Base-by-base conservation (phyloP, 2,329 filamentous ascomycete genomes). In the Cyclaneusma minus region DNA sequence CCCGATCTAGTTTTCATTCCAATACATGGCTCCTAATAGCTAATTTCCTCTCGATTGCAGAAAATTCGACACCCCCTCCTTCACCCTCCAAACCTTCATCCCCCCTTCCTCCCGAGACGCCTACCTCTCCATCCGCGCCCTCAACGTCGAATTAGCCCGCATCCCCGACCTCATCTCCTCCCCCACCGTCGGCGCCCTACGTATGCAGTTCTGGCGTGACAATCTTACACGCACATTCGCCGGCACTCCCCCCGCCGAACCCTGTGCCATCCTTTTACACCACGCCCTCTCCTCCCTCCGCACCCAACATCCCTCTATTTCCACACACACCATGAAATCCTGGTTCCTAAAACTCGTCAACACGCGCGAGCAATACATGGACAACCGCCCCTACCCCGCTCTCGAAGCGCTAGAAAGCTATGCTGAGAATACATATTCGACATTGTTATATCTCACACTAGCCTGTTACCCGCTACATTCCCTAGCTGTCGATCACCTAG, bases 191-290 rank as follows among this genome's bases (percentile, higher is more conserved):
- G 87, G 83, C 25, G 64, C 75, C 27, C 72, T 95, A 63, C 83
- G 89, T 36, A 76, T 93, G 52, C 82, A 93, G 50, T 95, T 95
- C 59, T 95, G 89, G 81, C 71, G 81, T 25, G 85, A 95, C 41
- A 72, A 81, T 4, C 59, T 98, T 27, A 67, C 76, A 28, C 74
- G 76, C 34, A 78, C 81, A 2, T 77, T 94, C 33, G 64, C 76
- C 2, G 79, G 78, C 16, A 59, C 62, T 1, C 85, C 89, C 2
- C 84, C 85, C 2, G 82, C 84, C 43, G 85, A 98, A 48, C 89
- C 89, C 13, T 81, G 94, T 21, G 87, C 85, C 31, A 68, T 93
- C 16, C 61, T 95, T 4, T 63, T 98, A 2, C 66, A 82, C 34
- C 68, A 74, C 30, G 78, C 78, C 13, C 64, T 91, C 10, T 59